A percentile compares a stretch with the other conserved stretches of the same genome.
Conservation (phyloP, 352 stramenopile genomes). For the Phytophthora sojae region DNA sequence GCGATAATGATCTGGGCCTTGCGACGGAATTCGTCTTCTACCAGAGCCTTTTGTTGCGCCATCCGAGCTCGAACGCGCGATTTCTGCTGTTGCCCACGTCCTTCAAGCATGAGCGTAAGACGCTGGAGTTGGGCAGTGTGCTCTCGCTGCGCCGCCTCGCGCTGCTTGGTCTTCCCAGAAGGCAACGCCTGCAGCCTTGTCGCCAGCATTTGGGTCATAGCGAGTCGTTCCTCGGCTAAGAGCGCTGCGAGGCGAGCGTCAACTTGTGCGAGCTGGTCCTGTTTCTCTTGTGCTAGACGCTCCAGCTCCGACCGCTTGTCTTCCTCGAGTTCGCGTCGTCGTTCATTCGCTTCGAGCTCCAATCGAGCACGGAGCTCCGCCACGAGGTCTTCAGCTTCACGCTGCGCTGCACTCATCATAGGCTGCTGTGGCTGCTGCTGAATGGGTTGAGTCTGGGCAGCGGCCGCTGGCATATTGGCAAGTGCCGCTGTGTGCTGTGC, state of each 20-base stretch:
- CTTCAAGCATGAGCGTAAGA: slow-evolving; percentile 61
- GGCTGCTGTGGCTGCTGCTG: slow-evolving; percentile 18
- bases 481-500: slow-evolving; percentile 32
- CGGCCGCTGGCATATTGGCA: neutral
- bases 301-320: slow-evolving; percentile 49
- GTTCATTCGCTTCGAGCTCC: slow-evolving; percentile 62
- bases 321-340: slow-evolving; percentile 43
- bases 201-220: slow-evolving; percentile 45
- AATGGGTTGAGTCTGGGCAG: neutral
- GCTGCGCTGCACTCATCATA: slow-evolving; percentile 11
- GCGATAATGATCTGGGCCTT: slow-evolving; percentile 57
- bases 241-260: slow-evolving; percentile 35
- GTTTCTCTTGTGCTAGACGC: slow-evolving; percentile 35
- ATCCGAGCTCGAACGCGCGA: slow-evolving; percentile 30
- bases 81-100: slow-evolving; percentile 34
- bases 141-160: slow-evolving; percentile 26
- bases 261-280: slow-evolving; percentile 32
- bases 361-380: slow-evolving; percentile 57
- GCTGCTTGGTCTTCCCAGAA: slow-evolving; percentile 17
- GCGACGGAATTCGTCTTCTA: slow-evolving; percentile 63
- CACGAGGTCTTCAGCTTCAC: slow-evolving; percentile 44
- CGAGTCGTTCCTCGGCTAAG: slow-evolving; percentile 41
- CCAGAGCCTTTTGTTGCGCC: slow-evolving; percentile 31
- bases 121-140: slow-evolving; percentile 53
- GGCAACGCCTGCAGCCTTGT: slow-evolving; percentile 25